Conservation (phyloP, 805 yeast species). For the Starmerella floris region DNA sequence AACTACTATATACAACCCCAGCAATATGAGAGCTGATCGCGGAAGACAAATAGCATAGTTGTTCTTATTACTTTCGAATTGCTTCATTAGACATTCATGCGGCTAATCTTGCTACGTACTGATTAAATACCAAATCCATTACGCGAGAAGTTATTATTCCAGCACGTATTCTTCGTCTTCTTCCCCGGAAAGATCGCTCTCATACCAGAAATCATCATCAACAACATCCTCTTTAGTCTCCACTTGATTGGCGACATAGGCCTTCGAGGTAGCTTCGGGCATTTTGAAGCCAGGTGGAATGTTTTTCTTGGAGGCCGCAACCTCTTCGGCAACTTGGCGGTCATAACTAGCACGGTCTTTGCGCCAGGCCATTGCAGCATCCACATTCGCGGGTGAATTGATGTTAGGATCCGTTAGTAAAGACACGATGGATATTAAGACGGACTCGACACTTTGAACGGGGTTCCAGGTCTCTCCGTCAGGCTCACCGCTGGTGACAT, state of each 20-base stretch:
- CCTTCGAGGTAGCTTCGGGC: conserved; percentile 51
- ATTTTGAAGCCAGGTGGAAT: conserved; percentile 76
- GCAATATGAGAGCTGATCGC: no score
- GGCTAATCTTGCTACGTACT: background rate
- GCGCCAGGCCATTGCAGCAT: conserved; percentile 84
- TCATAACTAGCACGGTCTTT: conserved; percentile 66
- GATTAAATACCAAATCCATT: background rate
- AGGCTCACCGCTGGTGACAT: conserved; percentile 78
- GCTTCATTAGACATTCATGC: no score
- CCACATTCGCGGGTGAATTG: conserved; percentile 88
- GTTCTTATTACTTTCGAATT: no score
- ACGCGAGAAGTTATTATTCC: conserved; percentile 21
- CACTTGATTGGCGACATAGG: conserved; percentile 34
- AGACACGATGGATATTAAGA: conserved; percentile 78
- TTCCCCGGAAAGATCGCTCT: conserved; percentile 52
- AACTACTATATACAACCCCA: no score
- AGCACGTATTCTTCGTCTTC: conserved; percentile 27
- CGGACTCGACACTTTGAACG: conserved; percentile 76
- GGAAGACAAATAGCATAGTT: no score
- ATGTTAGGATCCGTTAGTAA: conserved; percentile 88
- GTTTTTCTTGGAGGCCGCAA: conserved; percentile 54
- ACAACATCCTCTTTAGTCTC: conserved; percentile 39
- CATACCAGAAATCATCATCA: conserved; percentile 79
- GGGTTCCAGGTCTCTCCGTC: conserved; percentile 80
- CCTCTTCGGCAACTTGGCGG: conserved; percentile 65